Evolutionary conservation across 2,329 filamentous ascomycete species (phyloP).

Genomic region (Penicillium griseofulvum): DNA sequence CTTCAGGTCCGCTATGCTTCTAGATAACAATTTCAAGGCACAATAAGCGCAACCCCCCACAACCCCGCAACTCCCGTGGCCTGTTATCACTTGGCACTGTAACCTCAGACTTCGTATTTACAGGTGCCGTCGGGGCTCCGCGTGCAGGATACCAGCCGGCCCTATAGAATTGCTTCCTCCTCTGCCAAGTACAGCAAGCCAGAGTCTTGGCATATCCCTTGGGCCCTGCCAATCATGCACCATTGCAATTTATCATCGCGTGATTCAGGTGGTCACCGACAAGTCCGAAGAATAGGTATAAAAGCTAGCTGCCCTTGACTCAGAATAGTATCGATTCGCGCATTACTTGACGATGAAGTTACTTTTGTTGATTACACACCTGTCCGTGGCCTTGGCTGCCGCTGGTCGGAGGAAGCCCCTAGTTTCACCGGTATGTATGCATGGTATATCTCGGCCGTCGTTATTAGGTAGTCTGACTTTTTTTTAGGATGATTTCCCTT

Average conservation of each 20-base stretch:
- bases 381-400: conserved; percentile 10
- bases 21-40: not conserved
- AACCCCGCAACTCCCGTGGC: not conserved
- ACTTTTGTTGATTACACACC: conserved; percentile 5
- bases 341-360: conserved; percentile 13
- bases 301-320: not conserved
- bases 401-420: conserved; percentile 8
- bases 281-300: not conserved
- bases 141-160: conserved; percentile 6
- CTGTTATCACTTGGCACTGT: conserved; percentile 12
- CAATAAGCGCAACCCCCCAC: not conserved
- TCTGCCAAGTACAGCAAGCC: conserved; percentile 11
- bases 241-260: conserved; percentile 9
- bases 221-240: conserved; percentile 1
- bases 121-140: conserved; percentile 18
- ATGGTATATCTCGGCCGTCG: not conserved
- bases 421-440: conserved; percentile 14
- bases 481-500: conserved; percentile 17
- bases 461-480: not conserved
- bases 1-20: too few relatives aligned
- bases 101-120: conserved; percentile 14
- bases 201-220: conserved; percentile 8
- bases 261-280: not conserved
- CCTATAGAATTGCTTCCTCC: conserved; percentile 6
- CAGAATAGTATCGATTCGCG: not conserved